These are phyloP conservation scores for Bothriochloa decipiens DNA, from an alignment of 176 grass and related monocot species.

Conservation along the genomic window DNA sequence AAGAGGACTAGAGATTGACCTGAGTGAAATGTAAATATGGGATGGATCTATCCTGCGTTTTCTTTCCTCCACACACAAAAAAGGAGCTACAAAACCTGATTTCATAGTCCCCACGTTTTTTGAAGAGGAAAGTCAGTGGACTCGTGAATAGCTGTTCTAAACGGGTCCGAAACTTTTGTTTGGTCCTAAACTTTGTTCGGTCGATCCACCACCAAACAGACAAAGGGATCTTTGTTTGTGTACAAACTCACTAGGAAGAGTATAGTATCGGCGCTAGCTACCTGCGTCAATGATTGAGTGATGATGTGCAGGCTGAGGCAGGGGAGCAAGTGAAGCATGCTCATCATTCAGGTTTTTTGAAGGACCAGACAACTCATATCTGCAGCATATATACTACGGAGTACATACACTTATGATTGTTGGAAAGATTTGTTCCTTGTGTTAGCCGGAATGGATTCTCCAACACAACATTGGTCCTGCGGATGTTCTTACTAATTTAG, in stretches of 20 bases:
- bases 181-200: too few relatives aligned
- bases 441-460: background rate
- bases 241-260: too few relatives aligned
- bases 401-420: background rate
- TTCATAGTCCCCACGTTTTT: too few relatives aligned
- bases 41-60: background rate
- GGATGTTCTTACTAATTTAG: background rate
- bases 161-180: background rate
- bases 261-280: too few relatives aligned
- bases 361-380: background rate
- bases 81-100: too few relatives aligned
- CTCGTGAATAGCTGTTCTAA: background rate
- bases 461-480: background rate
- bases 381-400: too few relatives aligned
- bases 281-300: background rate
- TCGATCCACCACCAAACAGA: background rate
- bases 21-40: background rate
- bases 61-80: background rate
- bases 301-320: background rate
- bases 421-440: background rate
- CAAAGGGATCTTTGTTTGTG: background rate
- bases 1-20: background rate
- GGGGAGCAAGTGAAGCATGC: background rate
- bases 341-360: background rate
- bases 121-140: background rate